Conservation (phyloP, 441 rosid genomes). For the Erodium texanum region DNA sequence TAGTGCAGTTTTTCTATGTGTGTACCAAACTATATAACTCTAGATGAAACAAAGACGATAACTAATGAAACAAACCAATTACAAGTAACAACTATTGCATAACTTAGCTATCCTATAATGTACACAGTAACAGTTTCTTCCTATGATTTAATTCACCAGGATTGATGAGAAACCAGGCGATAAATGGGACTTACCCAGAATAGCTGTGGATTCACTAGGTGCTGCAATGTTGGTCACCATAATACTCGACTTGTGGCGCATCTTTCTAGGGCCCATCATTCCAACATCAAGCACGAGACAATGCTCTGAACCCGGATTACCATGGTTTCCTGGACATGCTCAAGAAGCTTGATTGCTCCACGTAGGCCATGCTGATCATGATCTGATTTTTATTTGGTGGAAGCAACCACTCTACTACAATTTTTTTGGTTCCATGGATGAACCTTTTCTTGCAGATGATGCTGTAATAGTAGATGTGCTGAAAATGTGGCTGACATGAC, state of each 20-base stretch:
- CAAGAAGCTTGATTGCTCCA: background rate
- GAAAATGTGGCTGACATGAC: background rate
- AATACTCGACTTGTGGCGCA: constrained; percentile 89
- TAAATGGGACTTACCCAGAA: constrained; percentile 71
- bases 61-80: background rate
- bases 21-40: background rate
- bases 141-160: constrained; percentile 29
- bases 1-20: background rate
- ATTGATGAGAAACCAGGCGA: constrained; percentile 85
- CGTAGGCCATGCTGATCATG: background rate
- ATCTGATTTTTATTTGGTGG: background rate
- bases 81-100: too few relatives aligned
- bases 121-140: too few relatives aligned
- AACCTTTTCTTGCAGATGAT: too few relatives aligned
- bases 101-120: too few relatives aligned
- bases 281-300: constrained; percentile 42
- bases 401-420: background rate
- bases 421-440: too few relatives aligned
- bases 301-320: constrained; percentile 66
- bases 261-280: constrained; percentile 85
- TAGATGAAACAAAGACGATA: background rate
- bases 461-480: background rate
- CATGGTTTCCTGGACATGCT: constrained; percentile 61
- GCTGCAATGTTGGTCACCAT: constrained; percentile 97
- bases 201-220: constrained; percentile 91